A percentile compares a stretch with the other conserved stretches of the same genome.
phyloP scores from a whole-genome alignment of 768 basidiomycete species.

The Termitomyces sp. region DNA sequence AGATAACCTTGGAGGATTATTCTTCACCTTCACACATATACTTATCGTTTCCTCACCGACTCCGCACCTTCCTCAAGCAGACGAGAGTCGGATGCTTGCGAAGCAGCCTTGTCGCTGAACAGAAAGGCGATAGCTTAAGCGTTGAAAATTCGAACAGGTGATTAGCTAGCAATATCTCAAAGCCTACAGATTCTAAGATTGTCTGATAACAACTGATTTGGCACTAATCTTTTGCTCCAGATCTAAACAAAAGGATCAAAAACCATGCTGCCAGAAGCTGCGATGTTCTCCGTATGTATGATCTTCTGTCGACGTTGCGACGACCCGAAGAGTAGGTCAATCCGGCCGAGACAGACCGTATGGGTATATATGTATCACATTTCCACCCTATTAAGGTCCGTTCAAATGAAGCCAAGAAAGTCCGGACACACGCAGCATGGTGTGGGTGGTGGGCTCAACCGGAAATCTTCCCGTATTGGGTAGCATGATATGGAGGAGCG shows the following conservation, averaged over 20 bases:
- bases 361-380: slow-evolving; percentile 1
- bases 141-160: not conserved
- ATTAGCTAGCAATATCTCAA: not conserved
- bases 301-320: not conserved
- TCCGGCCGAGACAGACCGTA: not conserved
- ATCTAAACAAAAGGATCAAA: not conserved
- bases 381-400: not conserved
- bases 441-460: not conserved
- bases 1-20: not conserved
- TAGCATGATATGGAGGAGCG: not conserved
- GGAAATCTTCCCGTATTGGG: slow-evolving; percentile 10
- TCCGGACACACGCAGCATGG: not conserved
- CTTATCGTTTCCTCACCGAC: not conserved
- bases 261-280: not conserved
- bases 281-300: not conserved
- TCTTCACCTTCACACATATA: not conserved
- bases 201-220: not conserved
- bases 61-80: not conserved
- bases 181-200: not conserved
- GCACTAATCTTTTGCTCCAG: not conserved
- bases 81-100: not conserved
- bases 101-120: not conserved
- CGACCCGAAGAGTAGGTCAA: not conserved
- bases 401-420: not conserved
- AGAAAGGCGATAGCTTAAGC: not conserved